phyloP scores from a whole-genome alignment of 352 stramenopile species.

The Phytophthora pseudosyringae region DNA sequence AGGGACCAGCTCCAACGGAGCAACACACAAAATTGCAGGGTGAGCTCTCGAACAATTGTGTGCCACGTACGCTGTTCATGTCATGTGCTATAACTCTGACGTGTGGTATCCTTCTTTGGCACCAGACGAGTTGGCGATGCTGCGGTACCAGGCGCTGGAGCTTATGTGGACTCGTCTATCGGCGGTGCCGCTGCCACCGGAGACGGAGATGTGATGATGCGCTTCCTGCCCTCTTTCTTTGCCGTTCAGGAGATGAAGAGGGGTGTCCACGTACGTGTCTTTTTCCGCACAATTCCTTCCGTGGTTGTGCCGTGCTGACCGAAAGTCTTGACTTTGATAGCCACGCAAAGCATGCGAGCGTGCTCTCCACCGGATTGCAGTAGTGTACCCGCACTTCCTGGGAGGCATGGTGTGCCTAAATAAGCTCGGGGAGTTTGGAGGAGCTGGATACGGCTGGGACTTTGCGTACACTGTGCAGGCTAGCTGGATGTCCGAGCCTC shows the following conservation, averaged over 20 bases:
- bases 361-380: constrained; percentile 59
- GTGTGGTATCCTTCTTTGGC: constrained; percentile 1
- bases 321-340: constrained; percentile 35
- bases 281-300: neutral
- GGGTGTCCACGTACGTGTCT: constrained; percentile 63
- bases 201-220: constrained; percentile 94
- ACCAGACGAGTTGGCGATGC: constrained; percentile 88
- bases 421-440: constrained; percentile 71
- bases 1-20: constrained; percentile 91
- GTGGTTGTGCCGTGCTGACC: constrained; percentile 5
- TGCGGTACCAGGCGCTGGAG: constrained; percentile 81
- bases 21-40: constrained; percentile 90
- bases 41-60: constrained; percentile 20
- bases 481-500: constrained; percentile 54
- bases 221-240: constrained; percentile 87
- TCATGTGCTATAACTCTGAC: constrained; percentile 1
- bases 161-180: constrained; percentile 85
- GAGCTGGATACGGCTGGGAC: constrained; percentile 74
- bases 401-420: constrained; percentile 86
- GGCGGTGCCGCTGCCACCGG: constrained; percentile 87
- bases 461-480: constrained; percentile 78
- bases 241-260: constrained; percentile 83
- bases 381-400: constrained; percentile 66
- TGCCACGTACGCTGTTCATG: constrained; percentile 2
- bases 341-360: constrained; percentile 64